Evolutionary conservation across 2,329 filamentous ascomycete genomes (phyloP).

Genomic region (Berkeleyomyces rouxiae): DNA sequence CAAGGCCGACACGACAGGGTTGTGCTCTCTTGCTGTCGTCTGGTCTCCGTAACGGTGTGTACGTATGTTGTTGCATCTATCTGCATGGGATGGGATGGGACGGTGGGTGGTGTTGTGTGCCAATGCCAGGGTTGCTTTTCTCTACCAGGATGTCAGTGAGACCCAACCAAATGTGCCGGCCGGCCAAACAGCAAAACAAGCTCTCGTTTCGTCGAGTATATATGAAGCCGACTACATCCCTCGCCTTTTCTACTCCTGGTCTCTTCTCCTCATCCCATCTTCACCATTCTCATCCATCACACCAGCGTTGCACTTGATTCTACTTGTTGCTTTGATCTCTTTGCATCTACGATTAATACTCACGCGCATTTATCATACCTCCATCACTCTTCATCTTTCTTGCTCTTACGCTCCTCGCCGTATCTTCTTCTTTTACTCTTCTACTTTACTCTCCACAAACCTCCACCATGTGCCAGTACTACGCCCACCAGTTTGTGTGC

Average conservation of each 20-base stretch:
- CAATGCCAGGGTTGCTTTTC: not conserved
- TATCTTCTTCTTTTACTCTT: not conserved
- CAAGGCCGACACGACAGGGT: not conserved
- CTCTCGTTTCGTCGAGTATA: not conserved
- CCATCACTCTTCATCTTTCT: not conserved
- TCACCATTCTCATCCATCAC: not conserved
- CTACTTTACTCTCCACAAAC: not conserved
- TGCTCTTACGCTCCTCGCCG: not conserved
- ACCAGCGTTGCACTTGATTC: not conserved
- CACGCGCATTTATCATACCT: too few species aligned
- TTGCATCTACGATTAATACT: not conserved
- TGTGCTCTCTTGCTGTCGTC: not conserved
- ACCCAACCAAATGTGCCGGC: not conserved
- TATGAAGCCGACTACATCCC: not conserved
- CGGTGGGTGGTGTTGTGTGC: not conserved
- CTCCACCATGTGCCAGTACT: constrained; percentile 23
- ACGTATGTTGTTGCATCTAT: not conserved
- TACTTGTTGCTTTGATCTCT: not conserved
- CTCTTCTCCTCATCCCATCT: not conserved
- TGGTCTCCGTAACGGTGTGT: not conserved
- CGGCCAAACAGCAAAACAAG: not conserved
- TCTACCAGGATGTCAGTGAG: not conserved
- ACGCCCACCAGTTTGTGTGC: constrained; percentile 23
- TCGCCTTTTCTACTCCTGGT: not conserved
- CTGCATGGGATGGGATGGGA: not conserved